Conservation (phyloP, 2,329 filamentous ascomycete genomes). For the Microcyclosporella mali region DNA sequence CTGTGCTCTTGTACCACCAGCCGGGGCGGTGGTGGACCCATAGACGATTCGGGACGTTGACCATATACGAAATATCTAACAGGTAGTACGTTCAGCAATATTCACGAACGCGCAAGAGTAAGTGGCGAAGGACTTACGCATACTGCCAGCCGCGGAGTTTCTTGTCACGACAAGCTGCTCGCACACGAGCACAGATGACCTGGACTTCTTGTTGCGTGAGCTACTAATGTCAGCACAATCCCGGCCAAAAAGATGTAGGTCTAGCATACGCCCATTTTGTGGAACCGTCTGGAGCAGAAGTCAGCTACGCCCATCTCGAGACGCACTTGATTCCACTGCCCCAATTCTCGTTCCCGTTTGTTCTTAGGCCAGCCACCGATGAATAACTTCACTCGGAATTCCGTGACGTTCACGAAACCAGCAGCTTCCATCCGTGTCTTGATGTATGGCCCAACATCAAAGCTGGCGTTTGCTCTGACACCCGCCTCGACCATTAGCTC, state of each 20-base stretch:
- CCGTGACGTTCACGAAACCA: conserved; percentile 23
- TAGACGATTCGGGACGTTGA: too few species aligned
- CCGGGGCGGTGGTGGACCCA: too few species aligned
- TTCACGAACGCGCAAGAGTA: background rate
- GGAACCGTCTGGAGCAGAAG: conserved; percentile 14
- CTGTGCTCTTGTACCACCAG: too few species aligned
- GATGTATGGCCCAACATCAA: conserved; percentile 16
- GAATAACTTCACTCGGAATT: conserved; percentile 19
- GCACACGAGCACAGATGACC: conserved; percentile 10
- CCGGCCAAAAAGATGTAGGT: too few species aligned
- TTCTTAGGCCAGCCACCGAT: conserved; percentile 24
- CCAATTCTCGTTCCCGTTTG: conserved; percentile 15
- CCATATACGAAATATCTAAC: conserved; percentile 13
- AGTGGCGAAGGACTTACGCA: conserved; percentile 2
- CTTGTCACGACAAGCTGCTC: conserved; percentile 9
- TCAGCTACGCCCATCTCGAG: conserved; percentile 12
- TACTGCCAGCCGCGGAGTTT: conserved; percentile 10
- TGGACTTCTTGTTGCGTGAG: conserved; percentile 12
- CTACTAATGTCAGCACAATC: too few species aligned
- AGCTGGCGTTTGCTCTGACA: conserved; percentile 10
- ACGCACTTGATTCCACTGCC: conserved; percentile 15
- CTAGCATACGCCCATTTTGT: conserved; percentile 3
- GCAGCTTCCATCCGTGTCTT: conserved; percentile 18
- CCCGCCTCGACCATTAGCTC: conserved; percentile 17
- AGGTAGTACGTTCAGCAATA: background rate